A percentile compares a stretch with the other conserved stretches of the same genome.
Conservation (phyloP, 1,139 yeast species). For the Maudiozyma humilis region DNA sequence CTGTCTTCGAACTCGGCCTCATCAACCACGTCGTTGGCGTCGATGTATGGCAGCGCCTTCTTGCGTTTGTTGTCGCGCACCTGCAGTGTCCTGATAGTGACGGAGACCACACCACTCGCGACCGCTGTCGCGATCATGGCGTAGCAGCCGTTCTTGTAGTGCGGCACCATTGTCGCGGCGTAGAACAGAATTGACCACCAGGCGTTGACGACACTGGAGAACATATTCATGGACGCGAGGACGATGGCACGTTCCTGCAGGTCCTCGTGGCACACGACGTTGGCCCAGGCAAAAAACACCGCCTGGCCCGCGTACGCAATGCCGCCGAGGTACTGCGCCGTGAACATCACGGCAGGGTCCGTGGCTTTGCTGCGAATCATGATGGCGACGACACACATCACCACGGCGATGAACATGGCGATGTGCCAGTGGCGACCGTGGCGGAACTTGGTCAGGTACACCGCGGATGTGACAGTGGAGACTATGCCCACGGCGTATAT, state of each 20-base stretch:
- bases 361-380: constrained; percentile 36
- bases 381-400: constrained; percentile 40
- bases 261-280: constrained; percentile 45
- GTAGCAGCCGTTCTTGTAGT: constrained; percentile 44
- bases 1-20: constrained; percentile 15
- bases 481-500: constrained; percentile 46
- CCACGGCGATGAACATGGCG: constrained; percentile 37
- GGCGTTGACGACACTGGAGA: constrained; percentile 52
- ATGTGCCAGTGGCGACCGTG: constrained; percentile 45
- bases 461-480: constrained; percentile 40
- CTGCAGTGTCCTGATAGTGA: constrained; percentile 34
- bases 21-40: constrained; percentile 22
- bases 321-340: constrained; percentile 50
- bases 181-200: constrained; percentile 55
- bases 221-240: constrained; percentile 57
- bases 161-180: constrained; percentile 44
- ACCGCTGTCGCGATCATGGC: constrained; percentile 49
- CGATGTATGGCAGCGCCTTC: constrained; percentile 18
- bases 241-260: constrained; percentile 51
- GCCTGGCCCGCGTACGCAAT: constrained; percentile 51
- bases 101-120: constrained; percentile 32
- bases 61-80: constrained; percentile 30
- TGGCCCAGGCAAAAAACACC: constrained; percentile 54
- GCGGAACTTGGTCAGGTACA: constrained; percentile 39
- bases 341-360: constrained; percentile 36